Conservation (phyloP, 345 rosid species). For the Hibiscus tridactylites region DNA sequence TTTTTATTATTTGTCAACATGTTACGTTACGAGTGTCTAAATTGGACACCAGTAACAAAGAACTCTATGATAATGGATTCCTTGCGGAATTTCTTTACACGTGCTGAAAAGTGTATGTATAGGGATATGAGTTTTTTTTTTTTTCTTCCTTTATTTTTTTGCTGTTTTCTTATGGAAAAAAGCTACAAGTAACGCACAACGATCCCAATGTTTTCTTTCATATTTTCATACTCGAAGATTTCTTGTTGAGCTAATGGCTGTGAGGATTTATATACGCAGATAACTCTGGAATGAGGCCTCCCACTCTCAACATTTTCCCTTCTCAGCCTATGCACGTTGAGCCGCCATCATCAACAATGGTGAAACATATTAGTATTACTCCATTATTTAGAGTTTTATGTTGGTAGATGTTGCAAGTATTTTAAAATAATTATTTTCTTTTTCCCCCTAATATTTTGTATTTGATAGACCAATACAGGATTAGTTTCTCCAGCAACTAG, state of each 20-base stretch:
- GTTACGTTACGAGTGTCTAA: neutral
- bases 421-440: neutral
- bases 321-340: constrained; percentile 93
- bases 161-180: constrained; percentile 4
- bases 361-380: constrained; percentile 8
- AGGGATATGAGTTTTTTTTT: constrained; percentile 18
- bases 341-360: constrained; percentile 39
- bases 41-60: constrained; percentile 23
- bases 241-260: neutral
- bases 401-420: neutral
- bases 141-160: constrained; percentile 16
- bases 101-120: constrained; percentile 18
- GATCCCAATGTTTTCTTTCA: constrained; percentile 9
- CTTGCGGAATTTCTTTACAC: constrained; percentile 12
- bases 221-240: neutral
- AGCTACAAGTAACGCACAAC: neutral
- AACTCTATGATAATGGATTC: constrained; percentile 20
- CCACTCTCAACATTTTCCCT: constrained; percentile 94
- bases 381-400: neutral
- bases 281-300: constrained; percentile 77
- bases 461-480: constrained; percentile 31
- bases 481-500: constrained; percentile 32
- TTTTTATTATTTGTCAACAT: constrained; percentile 5
- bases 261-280: constrained; percentile 39
- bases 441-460: neutral